Evolutionary conservation across 345 rosid genomes (phyloP).

Genomic region (Camelina sativa): DNA sequence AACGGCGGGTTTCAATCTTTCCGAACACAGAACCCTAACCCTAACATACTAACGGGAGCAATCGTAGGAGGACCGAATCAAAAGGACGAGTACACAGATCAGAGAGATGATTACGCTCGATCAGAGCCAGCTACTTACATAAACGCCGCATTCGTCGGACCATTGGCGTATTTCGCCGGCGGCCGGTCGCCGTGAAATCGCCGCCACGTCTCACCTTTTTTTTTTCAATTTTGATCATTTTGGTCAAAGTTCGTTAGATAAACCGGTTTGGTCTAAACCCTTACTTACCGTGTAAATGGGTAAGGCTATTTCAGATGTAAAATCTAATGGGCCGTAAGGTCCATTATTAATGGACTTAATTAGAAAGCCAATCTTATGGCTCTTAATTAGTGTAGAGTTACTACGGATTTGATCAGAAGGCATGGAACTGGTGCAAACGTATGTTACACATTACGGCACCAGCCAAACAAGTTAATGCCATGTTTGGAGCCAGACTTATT

Average conservation of each 20-base stretch:
- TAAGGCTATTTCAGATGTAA: slow-evolving; percentile 15
- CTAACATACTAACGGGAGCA: slow-evolving; percentile 73
- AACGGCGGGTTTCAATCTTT: slow-evolving; percentile 57
- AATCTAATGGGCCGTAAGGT: slow-evolving; percentile 10
- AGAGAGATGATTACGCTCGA: slow-evolving; percentile 51
- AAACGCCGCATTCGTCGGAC: slow-evolving; percentile 68
- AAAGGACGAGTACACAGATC: slow-evolving; percentile 60
- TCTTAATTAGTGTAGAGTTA: not conserved
- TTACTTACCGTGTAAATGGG: not conserved
- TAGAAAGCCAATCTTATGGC: not conserved
- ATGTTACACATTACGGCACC: too few species aligned
- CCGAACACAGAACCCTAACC: slow-evolving; percentile 50
- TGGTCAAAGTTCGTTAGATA: not conserved
- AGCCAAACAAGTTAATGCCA: too few species aligned
- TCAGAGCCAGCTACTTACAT: slow-evolving; percentile 71
- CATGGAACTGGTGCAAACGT: too few species aligned
- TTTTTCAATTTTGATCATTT: not conserved
- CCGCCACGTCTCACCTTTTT: not conserved
- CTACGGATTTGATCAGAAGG: too few species aligned
- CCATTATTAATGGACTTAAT: not conserved
- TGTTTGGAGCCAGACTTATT: too few species aligned
- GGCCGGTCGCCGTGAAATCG: slow-evolving; percentile 6
- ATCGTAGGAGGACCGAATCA: slow-evolving; percentile 76
- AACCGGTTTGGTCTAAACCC: not conserved
- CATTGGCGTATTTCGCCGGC: slow-evolving; percentile 58